Conservation (phyloP, 2,329 filamentous ascomycete species). For the Ophioceras dolichostomum region DNA sequence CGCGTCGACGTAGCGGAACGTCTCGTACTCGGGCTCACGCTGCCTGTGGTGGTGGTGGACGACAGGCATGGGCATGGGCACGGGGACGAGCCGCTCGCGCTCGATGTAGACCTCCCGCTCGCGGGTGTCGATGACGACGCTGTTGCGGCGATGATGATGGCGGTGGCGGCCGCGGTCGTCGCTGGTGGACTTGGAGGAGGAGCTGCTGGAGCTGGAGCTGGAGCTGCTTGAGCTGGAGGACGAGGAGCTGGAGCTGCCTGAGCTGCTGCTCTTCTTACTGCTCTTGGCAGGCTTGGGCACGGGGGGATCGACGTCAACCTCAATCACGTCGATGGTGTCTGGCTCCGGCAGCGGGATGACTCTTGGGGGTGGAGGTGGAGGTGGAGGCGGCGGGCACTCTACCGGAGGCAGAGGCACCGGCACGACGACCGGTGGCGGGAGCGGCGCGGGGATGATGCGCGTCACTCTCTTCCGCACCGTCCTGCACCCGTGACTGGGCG, state of each 20-base stretch:
- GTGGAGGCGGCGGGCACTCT: conserved; percentile 9
- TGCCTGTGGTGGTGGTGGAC: too few relatives aligned
- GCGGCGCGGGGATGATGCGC: conserved; percentile 21
- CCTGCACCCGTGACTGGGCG: conserved; percentile 21
- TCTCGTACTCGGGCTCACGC: conserved; percentile 29
- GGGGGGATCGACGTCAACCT: conserved; percentile 26
- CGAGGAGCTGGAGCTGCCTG: not conserved
- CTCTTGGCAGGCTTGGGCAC: conserved; percentile 9
- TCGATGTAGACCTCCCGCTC: conserved; percentile 39
- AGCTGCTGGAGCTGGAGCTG: conserved; percentile 7
- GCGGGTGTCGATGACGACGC: conserved; percentile 8
- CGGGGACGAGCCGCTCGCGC: conserved; percentile 34
- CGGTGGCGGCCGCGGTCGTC: too few relatives aligned
- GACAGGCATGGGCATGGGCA: conserved; percentile 24
- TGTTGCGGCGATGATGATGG: too few relatives aligned
- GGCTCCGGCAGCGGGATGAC: conserved; percentile 8
- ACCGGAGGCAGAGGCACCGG: conserved; percentile 10
- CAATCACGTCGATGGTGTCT: conserved; percentile 27
- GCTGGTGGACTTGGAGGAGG: too few relatives aligned
- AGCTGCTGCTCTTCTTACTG: conserved; percentile 5
- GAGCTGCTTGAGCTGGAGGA: not conserved
- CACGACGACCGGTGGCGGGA: conserved; percentile 7
- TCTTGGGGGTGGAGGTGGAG: conserved; percentile 12
- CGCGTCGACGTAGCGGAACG: conserved; percentile 37
- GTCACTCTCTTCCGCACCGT: conserved; percentile 23